Evolutionary conservation across 1,284 basidiomycete species (phyloP).

Genomic region (Ustilago crameri): DNA sequence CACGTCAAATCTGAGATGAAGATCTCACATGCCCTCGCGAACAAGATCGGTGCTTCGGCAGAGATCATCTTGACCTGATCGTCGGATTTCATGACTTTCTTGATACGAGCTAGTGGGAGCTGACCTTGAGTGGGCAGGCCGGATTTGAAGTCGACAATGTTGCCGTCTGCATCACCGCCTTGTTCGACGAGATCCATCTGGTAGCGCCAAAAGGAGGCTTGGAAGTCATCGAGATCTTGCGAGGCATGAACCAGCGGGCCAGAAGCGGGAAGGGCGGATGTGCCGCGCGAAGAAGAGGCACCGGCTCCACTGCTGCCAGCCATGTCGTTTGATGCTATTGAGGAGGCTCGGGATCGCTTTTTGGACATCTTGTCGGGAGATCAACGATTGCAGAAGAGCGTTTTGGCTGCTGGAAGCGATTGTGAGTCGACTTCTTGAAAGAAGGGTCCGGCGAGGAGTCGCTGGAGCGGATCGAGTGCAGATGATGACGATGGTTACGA

Average conservation of each 20-base stretch:
- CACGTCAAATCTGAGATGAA: constrained; percentile 68
- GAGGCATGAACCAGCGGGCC: constrained; percentile 47
- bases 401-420: neutral
- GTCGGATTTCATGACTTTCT: constrained; percentile 68
- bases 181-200: constrained; percentile 63
- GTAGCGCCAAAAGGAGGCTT: constrained; percentile 61
- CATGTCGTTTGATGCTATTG: constrained; percentile 34
- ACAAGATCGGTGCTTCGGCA: constrained; percentile 66
- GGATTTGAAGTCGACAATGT: constrained; percentile 59
- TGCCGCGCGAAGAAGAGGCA: constrained; percentile 28
- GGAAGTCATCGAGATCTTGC: constrained; percentile 54
- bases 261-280: constrained; percentile 19
- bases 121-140: constrained; percentile 58
- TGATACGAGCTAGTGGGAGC: constrained; percentile 66
- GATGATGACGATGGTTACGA: constrained; percentile 9
- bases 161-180: constrained; percentile 57
- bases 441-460: too few species aligned
- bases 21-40: constrained; percentile 67
- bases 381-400: neutral
- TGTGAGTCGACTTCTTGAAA: too few species aligned
- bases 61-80: constrained; percentile 68
- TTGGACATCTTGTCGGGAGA: constrained; percentile 24
- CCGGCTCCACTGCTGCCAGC: constrained; percentile 8
- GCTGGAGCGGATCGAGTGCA: neutral
- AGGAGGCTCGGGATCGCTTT: constrained; percentile 47